A percentile compares a stretch with the other conserved stretches of the same genome.
Conservation (phyloP, 2,329 filamentous ascomycete species). For the Fusarium kyushuense region DNA sequence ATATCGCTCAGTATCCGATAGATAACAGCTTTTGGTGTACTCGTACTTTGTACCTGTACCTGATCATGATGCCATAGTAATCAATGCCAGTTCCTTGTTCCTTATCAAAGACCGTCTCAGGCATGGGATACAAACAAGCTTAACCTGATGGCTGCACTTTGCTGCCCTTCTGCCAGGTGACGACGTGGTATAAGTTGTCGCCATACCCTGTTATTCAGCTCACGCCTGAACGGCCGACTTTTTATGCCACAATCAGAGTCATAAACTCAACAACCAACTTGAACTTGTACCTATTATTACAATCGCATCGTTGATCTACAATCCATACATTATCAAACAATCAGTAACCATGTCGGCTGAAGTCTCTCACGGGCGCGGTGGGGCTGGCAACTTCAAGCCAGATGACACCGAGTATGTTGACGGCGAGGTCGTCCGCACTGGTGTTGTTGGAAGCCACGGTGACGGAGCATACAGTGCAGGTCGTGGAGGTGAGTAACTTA, state of each 20-base stretch:
- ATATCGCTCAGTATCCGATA: slow-evolving; percentile 38
- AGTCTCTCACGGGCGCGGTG: slow-evolving; percentile 71
- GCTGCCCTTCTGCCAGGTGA: slow-evolving; percentile 24
- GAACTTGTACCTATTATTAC: neutral
- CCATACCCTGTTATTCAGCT: slow-evolving; percentile 36
- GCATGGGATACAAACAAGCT: slow-evolving; percentile 36
- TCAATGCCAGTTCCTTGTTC: slow-evolving; percentile 9
- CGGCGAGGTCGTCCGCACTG: slow-evolving; percentile 70
- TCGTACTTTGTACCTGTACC: slow-evolving; percentile 1
- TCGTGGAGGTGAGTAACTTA: slow-evolving; percentile 63
- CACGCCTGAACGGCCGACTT: slow-evolving; percentile 29
- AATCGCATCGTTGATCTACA: slow-evolving; percentile 3
- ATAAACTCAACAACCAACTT: slow-evolving; percentile 1
- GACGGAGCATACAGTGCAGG: slow-evolving; percentile 71
- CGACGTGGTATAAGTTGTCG: slow-evolving; percentile 44
- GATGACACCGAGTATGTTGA: slow-evolving; percentile 71
- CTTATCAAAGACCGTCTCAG: slow-evolving; percentile 36
- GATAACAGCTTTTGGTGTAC: slow-evolving; percentile 25
- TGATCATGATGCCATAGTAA: slow-evolving; percentile 38
- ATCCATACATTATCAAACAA: slow-evolving; percentile 4
- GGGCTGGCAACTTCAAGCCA: slow-evolving; percentile 70
- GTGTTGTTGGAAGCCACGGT: slow-evolving; percentile 65
- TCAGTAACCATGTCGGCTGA: slow-evolving; percentile 55
- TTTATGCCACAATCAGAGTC: slow-evolving; percentile 15
- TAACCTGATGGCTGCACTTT: slow-evolving; percentile 33